These are phyloP conservation scores for Mortierella sp. DNA, from an alignment of 371 early-diverging fungal genomes.

Conservation along the genomic window DNA sequence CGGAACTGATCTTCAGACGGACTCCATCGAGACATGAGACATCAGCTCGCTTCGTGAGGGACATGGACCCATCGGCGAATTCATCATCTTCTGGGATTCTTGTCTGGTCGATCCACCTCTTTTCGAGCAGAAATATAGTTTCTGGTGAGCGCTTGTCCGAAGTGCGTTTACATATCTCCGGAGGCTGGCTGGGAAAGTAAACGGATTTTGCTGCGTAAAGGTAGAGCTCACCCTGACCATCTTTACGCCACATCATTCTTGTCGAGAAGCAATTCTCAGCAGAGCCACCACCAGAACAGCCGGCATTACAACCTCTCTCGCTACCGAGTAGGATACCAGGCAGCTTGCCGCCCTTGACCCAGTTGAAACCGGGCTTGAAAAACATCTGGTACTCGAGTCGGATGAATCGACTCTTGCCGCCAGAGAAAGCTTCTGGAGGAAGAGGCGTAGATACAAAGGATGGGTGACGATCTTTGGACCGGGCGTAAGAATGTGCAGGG, in stretches of 20 bases:
- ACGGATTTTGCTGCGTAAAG: slow-evolving; percentile 64
- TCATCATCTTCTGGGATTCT: slow-evolving; percentile 23
- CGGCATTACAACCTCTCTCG: slow-evolving; percentile 53
- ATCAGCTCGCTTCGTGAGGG: slow-evolving; percentile 1
- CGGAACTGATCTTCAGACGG: slow-evolving; percentile 33
- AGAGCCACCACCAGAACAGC: slow-evolving; percentile 68
- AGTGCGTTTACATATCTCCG: slow-evolving; percentile 17
- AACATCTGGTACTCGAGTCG: slow-evolving; percentile 34
- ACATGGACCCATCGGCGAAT: background rate
- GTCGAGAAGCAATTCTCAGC: slow-evolving; percentile 70
- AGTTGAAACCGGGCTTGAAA: slow-evolving; percentile 38
- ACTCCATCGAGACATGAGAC: slow-evolving; percentile 56
- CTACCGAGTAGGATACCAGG: slow-evolving; percentile 64
- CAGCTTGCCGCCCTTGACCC: slow-evolving; percentile 58
- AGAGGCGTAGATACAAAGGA: slow-evolving; percentile 17
- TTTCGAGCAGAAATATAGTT: slow-evolving; percentile 8
- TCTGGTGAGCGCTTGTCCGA: slow-evolving; percentile 30
- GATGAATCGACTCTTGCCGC: slow-evolving; percentile 16
- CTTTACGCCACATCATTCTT: slow-evolving; percentile 70
- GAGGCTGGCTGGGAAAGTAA: slow-evolving; percentile 47
- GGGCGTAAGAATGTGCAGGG: slow-evolving; percentile 23
- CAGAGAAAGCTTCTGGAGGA: slow-evolving; percentile 11
- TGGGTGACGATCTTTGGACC: slow-evolving; percentile 13
- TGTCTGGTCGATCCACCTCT: slow-evolving; percentile 3
- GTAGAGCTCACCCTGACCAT: slow-evolving; percentile 73